These are phyloP conservation scores for Strobilomyces echinocephalus DNA, from an alignment of 768 basidiomycete species.

Conservation along the genomic window DNA sequence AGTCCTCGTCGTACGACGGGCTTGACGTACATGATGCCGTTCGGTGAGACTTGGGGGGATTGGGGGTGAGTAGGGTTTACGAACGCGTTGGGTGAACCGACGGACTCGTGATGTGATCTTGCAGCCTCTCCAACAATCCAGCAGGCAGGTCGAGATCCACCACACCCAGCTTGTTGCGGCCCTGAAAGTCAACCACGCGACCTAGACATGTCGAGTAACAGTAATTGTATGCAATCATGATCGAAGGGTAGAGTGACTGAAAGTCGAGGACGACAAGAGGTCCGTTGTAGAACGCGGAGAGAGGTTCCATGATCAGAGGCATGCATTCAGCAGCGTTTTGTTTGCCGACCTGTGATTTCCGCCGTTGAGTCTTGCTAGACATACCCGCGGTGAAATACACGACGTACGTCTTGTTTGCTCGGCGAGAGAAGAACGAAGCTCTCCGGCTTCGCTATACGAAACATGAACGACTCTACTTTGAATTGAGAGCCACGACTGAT, in stretches of 20 bases:
- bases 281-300: conserved; percentile 87
- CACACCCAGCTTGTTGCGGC: conserved; percentile 84
- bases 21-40: conserved; percentile 94
- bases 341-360: conserved; percentile 67
- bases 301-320: conserved; percentile 92
- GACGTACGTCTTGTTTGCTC: conserved; percentile 71
- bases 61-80: not conserved
- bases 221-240: conserved; percentile 99
- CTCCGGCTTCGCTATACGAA: conserved; percentile 94
- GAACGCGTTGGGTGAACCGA: not conserved
- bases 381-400: not conserved
- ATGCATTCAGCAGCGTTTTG: conserved; percentile 97
- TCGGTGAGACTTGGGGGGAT: conserved; percentile 71
- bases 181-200: conserved; percentile 80
- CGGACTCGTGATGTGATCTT: conserved; percentile 75
- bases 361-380: not conserved
- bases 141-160: conserved; percentile 62
- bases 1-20: conserved; percentile 77
- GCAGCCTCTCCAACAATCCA: conserved; percentile 63
- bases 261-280: conserved; percentile 95
- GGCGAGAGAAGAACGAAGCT: conserved; percentile 89
- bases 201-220: conserved; percentile 97
- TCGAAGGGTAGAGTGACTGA: conserved; percentile 91
- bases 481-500: conserved; percentile 94
- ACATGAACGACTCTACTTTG: conserved; percentile 99